Conservation (phyloP, 2,329 filamentous ascomycete species). For the Emericellopsis atlantica region DNA sequence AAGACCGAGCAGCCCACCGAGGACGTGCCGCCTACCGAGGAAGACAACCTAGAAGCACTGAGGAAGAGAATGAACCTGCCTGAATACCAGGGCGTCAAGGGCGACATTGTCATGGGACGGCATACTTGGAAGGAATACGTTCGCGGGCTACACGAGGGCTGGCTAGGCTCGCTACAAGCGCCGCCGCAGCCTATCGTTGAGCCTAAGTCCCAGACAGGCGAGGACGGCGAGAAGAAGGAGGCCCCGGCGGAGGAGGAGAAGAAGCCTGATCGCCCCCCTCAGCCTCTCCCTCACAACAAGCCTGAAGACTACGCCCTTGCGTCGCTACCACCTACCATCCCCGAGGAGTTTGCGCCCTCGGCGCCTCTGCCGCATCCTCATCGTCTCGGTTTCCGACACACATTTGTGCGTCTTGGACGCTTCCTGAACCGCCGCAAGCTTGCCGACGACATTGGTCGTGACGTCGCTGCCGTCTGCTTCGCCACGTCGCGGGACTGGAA, state of each 20-base stretch:
- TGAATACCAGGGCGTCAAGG: constrained; percentile 61
- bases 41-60: constrained; percentile 47
- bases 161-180: constrained; percentile 72
- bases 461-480: constrained; percentile 78
- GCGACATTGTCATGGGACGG: constrained; percentile 80
- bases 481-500: constrained; percentile 39
- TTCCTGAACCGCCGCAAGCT: constrained; percentile 76
- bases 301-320: constrained; percentile 59
- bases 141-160: constrained; percentile 86
- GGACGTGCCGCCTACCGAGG: constrained; percentile 31
- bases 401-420: constrained; percentile 71
- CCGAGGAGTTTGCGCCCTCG: constrained; percentile 60
- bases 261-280: constrained; percentile 45
- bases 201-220: constrained; percentile 4
- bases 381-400: constrained; percentile 84
- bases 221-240: constrained; percentile 23
- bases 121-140: constrained; percentile 98
- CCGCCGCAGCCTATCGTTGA: constrained; percentile 26
- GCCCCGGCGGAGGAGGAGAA: constrained; percentile 30
- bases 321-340: constrained; percentile 50
- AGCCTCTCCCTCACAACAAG: constrained; percentile 62
- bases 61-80: constrained; percentile 54
- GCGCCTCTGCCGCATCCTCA: constrained; percentile 70
- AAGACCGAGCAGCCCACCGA: constrained; percentile 40
- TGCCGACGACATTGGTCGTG: constrained; percentile 78